Base-by-base conservation (phyloP, 2,329 filamentous ascomycete species). In the Phyllosticta citrichinensis region DNA sequence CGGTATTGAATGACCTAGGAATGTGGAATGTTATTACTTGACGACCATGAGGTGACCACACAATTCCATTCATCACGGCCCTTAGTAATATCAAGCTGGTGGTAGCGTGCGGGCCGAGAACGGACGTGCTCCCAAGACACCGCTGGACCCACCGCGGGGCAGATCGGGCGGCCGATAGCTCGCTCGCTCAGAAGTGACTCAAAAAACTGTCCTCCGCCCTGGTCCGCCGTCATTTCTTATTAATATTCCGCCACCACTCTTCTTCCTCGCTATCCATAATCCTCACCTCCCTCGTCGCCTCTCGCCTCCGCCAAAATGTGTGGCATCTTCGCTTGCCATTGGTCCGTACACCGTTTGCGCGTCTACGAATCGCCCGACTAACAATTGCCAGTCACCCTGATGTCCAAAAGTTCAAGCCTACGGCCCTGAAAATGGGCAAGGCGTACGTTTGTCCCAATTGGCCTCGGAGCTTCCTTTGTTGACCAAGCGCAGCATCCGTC, bases 401-500 rank as follows among this genome's bases (percentile, higher is more conserved):
- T 84, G 91, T 97, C 71, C 86, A 89, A 73, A 92, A 91, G 73
- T 97, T 97, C 83, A 97, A 97, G 85, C 88, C 93, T 57, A 93
- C 88, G 65, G 93, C 93, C 72, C 82, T 97, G 77, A 88, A 88
- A 79, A 88, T 97, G 80, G 87, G 91, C 67, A 97, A 97, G 83
- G 88, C 90, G 91, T 96, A 84, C 77, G 89, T 84, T 56, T 59
- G 24, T 47, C 51, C 54, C 47, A 55, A 51, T 17, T 14, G 55
- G 6, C 27, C 53, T 52, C 60, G 25, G 50, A 57, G 27, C 25
- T 61, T 53, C 63, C 65, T 30, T 30, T 30, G 70, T 69, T 73
- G 68, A 70, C 67, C 79, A 67, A 67, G 63, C 70, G 65, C 67
- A 95, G 91, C 74, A 84, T 97, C 73, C 91, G 95, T 70, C 94